Base-by-base conservation (phyloP, 768 basidiomycete species). In the Collybiopsis confluens region DNA sequence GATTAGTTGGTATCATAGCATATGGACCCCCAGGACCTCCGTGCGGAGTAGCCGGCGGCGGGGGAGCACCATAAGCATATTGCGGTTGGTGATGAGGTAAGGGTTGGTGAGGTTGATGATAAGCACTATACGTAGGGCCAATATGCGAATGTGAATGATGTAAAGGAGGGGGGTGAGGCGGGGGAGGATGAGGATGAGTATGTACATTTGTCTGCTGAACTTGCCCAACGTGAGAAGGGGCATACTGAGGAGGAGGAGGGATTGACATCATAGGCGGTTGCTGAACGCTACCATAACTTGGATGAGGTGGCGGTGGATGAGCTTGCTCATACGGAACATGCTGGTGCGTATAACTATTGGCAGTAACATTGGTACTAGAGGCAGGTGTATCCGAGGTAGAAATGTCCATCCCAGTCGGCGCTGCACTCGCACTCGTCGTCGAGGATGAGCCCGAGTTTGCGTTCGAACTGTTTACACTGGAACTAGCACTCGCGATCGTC, bases 121-220 rank as follows among this genome's bases (percentile, higher is more conserved):
- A 48, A 11, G 35, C 20, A 26, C 15, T 33, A 35, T 48, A 52
- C n/a, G 38, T 26, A 10, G 50, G 47, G 8, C 23, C 18, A 20
- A 50, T 37, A 23, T 42, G 44, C 4, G 52, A 36, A n/a, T 57
- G 56, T 1, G 26, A 42, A 24, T 57, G 56, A 41, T 45, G 51
- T 13, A 35, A 28, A 1, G 51, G 52, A 13, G 44, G 41, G 2
- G 24, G 42, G 18, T 11, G 61, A 43, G 2, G 59, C 46, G 9
- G 62, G n/a, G 24, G 55, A 41, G 36, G 45, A 35, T 46, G 58
- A 28, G 27, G 18, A 30, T 47, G 18, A 45, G 8, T n/a, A n/a
- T n/a, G n/a, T n/a, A n/a, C n/a, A n/a, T n/a, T n/a, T n/a, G n/a
- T 30, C 45, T 55, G 51, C 45, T 57, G 44, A 13, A 33, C 30